Base-by-base conservation (phyloP, 202 grass and related monocot genomes). In the Zoysia matrella region DNA sequence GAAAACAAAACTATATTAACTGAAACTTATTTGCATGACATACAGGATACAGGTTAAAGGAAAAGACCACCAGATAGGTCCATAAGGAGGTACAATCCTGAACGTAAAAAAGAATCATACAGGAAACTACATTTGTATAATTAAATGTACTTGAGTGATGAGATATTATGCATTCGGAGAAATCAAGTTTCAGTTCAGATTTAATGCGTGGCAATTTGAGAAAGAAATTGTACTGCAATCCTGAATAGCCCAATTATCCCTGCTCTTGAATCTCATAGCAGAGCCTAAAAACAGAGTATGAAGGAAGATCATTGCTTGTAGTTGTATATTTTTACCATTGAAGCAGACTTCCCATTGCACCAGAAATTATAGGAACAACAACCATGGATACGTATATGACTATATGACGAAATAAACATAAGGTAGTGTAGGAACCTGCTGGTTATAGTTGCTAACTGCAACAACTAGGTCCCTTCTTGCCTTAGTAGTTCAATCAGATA, bases 351-450 rank as follows among this genome's bases (percentile, higher is more conserved):
- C 30, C 30, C 30, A 36, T 36, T 36, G 30, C 30, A 36, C 30
- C 30, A 36, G 30, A 36, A 36, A 36, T 36, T 36, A 36, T 36
- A 36, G 30, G 30, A 36, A 56, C 10, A 80, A 11, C 61, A 80
- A 47, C 43, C 74, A 79, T 14, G 42, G 16, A 36, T 36, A 36
- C 30, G 30, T 36, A 72, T 11, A 53, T 53, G 51, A 53, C 51
- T 53, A 48, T 54, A 30, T 41, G 18, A 72, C 30, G 47, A 10
- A 80, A 47, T 18, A 22, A 40, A 52, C 12, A 3, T 15, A 48
- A 65, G 45, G 54, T 79, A 71, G 44, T 52, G 46, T 61, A 68
- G 53, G 46, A 48, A 82, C 30, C 69, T 79, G 0, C 30, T 36
- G 30, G 30, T 36, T 36, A 36, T 36, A 36, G 30, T 36, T 36